Evolutionary conservation across 2,329 filamentous ascomycete genomes (phyloP).

Genomic region (Aspergillus uvarum): DNA sequence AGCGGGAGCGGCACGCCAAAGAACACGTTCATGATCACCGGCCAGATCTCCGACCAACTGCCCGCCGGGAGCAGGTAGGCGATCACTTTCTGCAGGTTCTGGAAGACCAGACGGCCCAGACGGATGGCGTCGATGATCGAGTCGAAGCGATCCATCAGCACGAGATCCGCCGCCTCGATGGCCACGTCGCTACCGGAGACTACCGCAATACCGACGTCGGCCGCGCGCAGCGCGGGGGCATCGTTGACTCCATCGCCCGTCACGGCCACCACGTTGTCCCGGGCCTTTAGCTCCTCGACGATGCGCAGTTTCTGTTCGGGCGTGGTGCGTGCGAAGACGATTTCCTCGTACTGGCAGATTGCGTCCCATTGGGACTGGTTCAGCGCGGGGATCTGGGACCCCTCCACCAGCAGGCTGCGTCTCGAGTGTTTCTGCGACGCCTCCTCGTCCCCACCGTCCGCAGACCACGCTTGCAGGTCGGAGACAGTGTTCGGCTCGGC

Average conservation of each 20-base stretch:
- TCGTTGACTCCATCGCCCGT: slow-evolving; percentile 41
- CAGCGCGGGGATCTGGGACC: slow-evolving; percentile 64
- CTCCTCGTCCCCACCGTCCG: neutral
- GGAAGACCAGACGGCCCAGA: slow-evolving; percentile 36
- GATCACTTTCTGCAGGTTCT: slow-evolving; percentile 41
- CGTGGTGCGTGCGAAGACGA: slow-evolving; percentile 46
- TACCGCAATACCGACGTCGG: slow-evolving; percentile 37
- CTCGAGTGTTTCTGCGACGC: slow-evolving; percentile 20
- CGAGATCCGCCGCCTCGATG: slow-evolving; percentile 42
- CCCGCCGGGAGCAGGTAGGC: slow-evolving; percentile 53
- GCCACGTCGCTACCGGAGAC: slow-evolving; percentile 43
- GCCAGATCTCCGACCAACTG: slow-evolving; percentile 59
- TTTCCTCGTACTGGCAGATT: slow-evolving; percentile 57
- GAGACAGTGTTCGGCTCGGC: slow-evolving; percentile 56
- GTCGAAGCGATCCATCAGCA: slow-evolving; percentile 37
- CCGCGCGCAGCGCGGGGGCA: slow-evolving; percentile 34
- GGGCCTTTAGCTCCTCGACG: slow-evolving; percentile 41
- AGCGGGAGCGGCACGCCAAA: slow-evolving; percentile 55
- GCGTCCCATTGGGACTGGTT: slow-evolving; percentile 68
- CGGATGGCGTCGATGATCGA: slow-evolving; percentile 36
- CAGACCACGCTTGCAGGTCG: slow-evolving; percentile 44
- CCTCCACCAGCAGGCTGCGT: slow-evolving; percentile 63
- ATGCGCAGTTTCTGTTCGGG: slow-evolving; percentile 47
- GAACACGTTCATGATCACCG: slow-evolving; percentile 57
- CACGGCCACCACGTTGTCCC: slow-evolving; percentile 44